Base-by-base conservation (phyloP, 768 basidiomycete species). In the Xerocomellus chrysenteron region DNA sequence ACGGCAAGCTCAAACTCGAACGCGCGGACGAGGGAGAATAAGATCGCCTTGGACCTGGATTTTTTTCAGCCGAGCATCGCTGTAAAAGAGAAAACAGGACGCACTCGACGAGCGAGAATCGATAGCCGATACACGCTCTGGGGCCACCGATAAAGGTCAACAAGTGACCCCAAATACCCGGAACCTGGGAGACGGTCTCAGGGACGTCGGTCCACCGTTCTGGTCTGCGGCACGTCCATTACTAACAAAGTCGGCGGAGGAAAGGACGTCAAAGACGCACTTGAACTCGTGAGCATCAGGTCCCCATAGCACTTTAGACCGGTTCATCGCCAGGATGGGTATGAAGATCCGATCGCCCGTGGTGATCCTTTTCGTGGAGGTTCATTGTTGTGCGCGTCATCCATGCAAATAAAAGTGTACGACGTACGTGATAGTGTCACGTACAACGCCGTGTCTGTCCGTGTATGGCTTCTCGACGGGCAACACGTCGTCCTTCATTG, bases 141-240 rank as follows among this genome's bases (percentile, higher is more conserved):
- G 84, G 82, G 6, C 87, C 87, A 35, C 83, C 84, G 3, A 85
- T 61, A 76, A 90, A 90, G 0, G 82, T 78, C 36, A 87, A 64
- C 58, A 83, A 64, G 61, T 85, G 79, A 9, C 80, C 77, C 80
- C 81, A 86, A 0, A 87, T 75, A 7, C 86, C 82, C 5, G 87
- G 87, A 21, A 88, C 71, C 0, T 65, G 54, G 4, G 65, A 64
- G 1, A 74, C 78, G 1, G 72, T 73, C 19, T 79, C 76, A 0
- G 85, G 83, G 10, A 75, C 36, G 3, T 73, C 61, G 16, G 73
- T 65, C 87, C 87, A 90, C 1, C 87, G 76, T 59, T 88, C 87
- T 0, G 87, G 87, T 60, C 84, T 88, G 56, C 26, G 47, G 32
- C 7, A 30, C 19, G 21, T 30, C 24, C 26, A 5, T 54, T 17